These are phyloP conservation scores for Gentiana dahurica DNA, from an alignment of 257 asterid genomes.

Conservation along the genomic window DNA sequence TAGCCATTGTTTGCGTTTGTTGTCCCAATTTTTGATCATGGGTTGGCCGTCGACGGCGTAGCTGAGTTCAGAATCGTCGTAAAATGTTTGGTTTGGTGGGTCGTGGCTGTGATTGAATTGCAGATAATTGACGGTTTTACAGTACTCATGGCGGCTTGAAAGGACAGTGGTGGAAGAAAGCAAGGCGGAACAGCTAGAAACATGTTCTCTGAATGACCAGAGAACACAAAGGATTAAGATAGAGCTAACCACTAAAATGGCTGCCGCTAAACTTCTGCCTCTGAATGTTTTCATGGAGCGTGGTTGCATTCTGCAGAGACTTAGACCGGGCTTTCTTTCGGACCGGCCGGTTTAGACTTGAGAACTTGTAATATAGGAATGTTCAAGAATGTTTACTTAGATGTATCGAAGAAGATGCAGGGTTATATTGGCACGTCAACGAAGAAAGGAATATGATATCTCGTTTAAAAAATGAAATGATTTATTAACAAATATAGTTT, in stretches of 20 bases:
- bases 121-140: too few relatives aligned
- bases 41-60: conserved; percentile 48
- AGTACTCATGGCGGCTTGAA: too few relatives aligned
- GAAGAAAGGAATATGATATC: too few relatives aligned
- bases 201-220: conserved; percentile 29
- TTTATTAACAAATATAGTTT: too few relatives aligned
- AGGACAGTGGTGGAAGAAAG: not conserved
- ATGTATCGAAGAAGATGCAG: too few relatives aligned
- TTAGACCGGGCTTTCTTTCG: too few relatives aligned
- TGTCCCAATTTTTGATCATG: conserved; percentile 51
- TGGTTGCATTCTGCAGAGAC: not conserved
- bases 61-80: conserved; percentile 42
- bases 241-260: conserved; percentile 10
- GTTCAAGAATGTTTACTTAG: too few relatives aligned
- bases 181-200: conserved; percentile 20
- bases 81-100: conserved; percentile 37
- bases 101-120: conserved; percentile 18
- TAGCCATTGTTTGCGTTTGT: conserved; percentile 53
- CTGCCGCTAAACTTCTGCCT: conserved; percentile 9
- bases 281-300: conserved; percentile 15
- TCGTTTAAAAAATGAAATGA: too few relatives aligned
- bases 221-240: conserved; percentile 26
- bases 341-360: too few relatives aligned
- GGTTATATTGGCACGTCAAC: too few relatives aligned
- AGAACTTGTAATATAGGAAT: too few relatives aligned